Conservation (phyloP, 2,329 filamentous ascomycete species). For the Xylariaceae sp. region DNA sequence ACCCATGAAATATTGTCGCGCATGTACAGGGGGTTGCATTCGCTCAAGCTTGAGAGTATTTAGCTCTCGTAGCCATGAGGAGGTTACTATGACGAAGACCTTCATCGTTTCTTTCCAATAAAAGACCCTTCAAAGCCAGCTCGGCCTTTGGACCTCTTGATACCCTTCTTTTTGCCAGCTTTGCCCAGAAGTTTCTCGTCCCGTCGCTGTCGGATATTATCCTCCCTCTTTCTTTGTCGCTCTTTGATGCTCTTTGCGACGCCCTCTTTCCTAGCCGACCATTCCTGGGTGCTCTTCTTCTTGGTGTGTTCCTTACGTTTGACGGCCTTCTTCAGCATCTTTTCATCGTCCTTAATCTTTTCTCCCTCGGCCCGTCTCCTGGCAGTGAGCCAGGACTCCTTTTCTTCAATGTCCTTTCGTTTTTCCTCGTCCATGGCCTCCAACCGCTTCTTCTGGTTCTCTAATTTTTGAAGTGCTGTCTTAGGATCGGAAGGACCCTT, state of each 20-base stretch:
- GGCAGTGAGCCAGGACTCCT: slow-evolving; percentile 92
- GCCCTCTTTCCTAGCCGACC: slow-evolving; percentile 74
- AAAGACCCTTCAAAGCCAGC: slow-evolving; percentile 75
- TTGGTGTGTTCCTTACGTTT: slow-evolving; percentile 91
- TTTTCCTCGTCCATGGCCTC: slow-evolving; percentile 78
- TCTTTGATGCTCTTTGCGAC: slow-evolving; percentile 79
- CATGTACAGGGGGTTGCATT: slow-evolving; percentile 19
- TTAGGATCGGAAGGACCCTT: slow-evolving; percentile 86
- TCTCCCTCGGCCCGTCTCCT: slow-evolving; percentile 89
- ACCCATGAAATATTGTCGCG: neutral
- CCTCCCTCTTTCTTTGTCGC: slow-evolving; percentile 81
- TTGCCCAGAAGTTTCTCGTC: slow-evolving; percentile 72
- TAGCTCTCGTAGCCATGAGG: slow-evolving; percentile 3
- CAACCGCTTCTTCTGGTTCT: slow-evolving; percentile 85
- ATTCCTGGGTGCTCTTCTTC: slow-evolving; percentile 90
- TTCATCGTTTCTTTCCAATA: slow-evolving; percentile 52
- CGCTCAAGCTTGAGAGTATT: slow-evolving; percentile 1
- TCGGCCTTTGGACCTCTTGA: slow-evolving; percentile 51
- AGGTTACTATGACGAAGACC: slow-evolving; percentile 4
- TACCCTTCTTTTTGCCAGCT: slow-evolving; percentile 61
- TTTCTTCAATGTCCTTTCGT: slow-evolving; percentile 85
- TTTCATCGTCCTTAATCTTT: slow-evolving; percentile 84
- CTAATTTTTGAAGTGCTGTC: slow-evolving; percentile 80
- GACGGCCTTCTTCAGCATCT: slow-evolving; percentile 87
- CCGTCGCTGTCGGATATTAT: slow-evolving; percentile 74